Evolutionary conservation across 2,329 filamentous ascomycete genomes (phyloP), one percentile per base, ranked within the genome.

Genomic region (Furcasterigmium sp.): DNA sequence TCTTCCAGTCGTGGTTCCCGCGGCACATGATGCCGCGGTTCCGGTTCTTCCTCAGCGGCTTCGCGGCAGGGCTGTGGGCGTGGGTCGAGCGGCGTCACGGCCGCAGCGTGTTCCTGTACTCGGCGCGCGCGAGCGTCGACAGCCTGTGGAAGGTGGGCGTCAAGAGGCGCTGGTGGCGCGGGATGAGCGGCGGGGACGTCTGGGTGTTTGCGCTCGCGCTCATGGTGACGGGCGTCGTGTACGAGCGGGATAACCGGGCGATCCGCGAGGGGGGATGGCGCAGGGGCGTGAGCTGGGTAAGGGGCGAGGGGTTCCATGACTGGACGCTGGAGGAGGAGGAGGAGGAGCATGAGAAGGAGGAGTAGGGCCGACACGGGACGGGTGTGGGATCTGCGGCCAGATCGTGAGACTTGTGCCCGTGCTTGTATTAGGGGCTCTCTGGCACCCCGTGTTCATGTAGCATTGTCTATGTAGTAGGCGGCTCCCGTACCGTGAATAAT

Each of bases 61-160:
- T 91, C 60, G 57, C 94, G 2, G 89, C 86, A 1, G 93, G 93
- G 1, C 64, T 93, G 20, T 96, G 91, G 82, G 87, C 87, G 0
- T 87, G 87, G 61, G 66, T 95, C 2, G 85, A 90, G 58, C 72
- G 83, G 36, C 70, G 72, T 39, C 69, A 75, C 47, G 78, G 84
- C 34, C 69, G 86, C 14, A 73, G 75, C 2, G 77, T 87, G 43
- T 95, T 94, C 63, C 55, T 96, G 47, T 93, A 93, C 63, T 83
- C 80, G 50, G 80, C 86, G 23, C 76, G 91, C 3, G 69, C 84
- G n/a, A 89, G 85, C 46, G 72, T 95, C 23, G 87, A 95, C 60
- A 87, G 81, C 29, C 64, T 90, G 37, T 97, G 90, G 88, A 95
- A 95, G 70, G 88, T 95, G 0, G 90, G 91, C n/a, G 80, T 86